Base-by-base conservation (phyloP, 768 basidiomycete genomes). In the Pisolithus orientalis region DNA sequence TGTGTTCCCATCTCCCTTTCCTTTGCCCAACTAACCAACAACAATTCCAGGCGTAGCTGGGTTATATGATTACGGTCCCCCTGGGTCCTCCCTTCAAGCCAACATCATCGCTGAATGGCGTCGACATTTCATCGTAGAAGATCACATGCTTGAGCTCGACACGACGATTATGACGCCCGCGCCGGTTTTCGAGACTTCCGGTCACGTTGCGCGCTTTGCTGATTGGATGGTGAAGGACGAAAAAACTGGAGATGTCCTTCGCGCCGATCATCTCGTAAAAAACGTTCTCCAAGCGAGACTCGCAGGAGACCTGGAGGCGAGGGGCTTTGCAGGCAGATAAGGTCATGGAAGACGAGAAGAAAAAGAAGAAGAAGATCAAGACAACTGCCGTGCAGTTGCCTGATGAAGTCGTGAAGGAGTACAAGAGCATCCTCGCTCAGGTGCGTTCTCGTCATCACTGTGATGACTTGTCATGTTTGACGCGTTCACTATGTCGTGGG, bases 161-260 rank as follows among this genome's bases (percentile, higher is more conserved):
- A 97, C 94, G 25, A 97, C 96, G 38, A 86, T 96, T 72, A 96
- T 98, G 86, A 98, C 95, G 0, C 88, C 95, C 14, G 81, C 90
- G 3, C 75, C 93, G 11, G 94, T 98, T 9, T 94, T 98, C 65
- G 94, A 96, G 70, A 85, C 95, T 0, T 97, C 94, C 32, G 94
- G 96, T 28, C 96, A 98, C 72, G 95, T 98, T 55, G 94, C 94
- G 40, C 83, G 94, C 58, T 99, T 98, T 65, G 91, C 95, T 5
- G 96, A 99, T 66, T 99, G 94, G 95, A 98, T 97, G 95, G 90
- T 92, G 64, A 96, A 95, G 74, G 95, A 98, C 61, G 74, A 75
- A 25, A 84, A 90, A 74, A 94, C 89, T n/a, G 93, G 94, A 43
- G 94, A 98, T 62, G 94, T 98, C 45, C 83, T 96, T 61, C 86